These are phyloP conservation scores for Alternaria atra DNA, from an alignment of 2,329 filamentous ascomycete genomes.

Conservation along the genomic window DNA sequence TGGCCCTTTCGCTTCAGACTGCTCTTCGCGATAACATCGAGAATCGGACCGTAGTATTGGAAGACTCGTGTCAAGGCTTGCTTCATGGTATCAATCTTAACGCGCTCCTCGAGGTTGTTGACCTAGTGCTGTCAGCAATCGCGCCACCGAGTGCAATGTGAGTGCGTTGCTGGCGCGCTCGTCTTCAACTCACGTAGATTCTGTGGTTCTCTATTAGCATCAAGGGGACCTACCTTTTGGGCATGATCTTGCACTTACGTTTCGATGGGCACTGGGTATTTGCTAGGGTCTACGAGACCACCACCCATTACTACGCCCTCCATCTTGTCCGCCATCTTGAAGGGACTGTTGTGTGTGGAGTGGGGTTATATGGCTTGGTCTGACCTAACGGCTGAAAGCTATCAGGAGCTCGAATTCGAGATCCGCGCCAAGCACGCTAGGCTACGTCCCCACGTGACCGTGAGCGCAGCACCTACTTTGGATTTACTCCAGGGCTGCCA, in stretches of 20 bases:
- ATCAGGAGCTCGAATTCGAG: constrained; percentile 22
- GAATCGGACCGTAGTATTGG: constrained; percentile 83
- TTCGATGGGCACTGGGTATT: constrained; percentile 48
- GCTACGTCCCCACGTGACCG: constrained; percentile 19
- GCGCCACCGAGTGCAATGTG: constrained; percentile 35
- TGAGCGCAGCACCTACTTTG: neutral
- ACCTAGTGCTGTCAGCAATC: constrained; percentile 53
- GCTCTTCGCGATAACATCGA: constrained; percentile 87
- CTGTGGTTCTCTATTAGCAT: constrained; percentile 41
- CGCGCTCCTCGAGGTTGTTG: constrained; percentile 90
- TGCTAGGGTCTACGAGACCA: constrained; percentile 37
- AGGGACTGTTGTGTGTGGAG: constrained; percentile 17
- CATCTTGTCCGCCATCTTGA: constrained; percentile 49
- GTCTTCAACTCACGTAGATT: constrained; percentile 45
- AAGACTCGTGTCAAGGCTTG: constrained; percentile 80
- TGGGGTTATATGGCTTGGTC: constrained; percentile 11
- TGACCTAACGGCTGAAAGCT: constrained; percentile 20
- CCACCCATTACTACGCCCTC: constrained; percentile 41
- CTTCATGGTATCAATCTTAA: constrained; percentile 81
- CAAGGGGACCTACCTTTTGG: constrained; percentile 24
- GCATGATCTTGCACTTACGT: constrained; percentile 41
- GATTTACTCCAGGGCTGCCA: neutral
- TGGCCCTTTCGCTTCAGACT: constrained; percentile 94
- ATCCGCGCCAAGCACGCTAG: constrained; percentile 24
- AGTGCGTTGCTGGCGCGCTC: constrained; percentile 22